Conservation (phyloP, 306 rosid genomes). For the Sphenostylis stenocarpa region DNA sequence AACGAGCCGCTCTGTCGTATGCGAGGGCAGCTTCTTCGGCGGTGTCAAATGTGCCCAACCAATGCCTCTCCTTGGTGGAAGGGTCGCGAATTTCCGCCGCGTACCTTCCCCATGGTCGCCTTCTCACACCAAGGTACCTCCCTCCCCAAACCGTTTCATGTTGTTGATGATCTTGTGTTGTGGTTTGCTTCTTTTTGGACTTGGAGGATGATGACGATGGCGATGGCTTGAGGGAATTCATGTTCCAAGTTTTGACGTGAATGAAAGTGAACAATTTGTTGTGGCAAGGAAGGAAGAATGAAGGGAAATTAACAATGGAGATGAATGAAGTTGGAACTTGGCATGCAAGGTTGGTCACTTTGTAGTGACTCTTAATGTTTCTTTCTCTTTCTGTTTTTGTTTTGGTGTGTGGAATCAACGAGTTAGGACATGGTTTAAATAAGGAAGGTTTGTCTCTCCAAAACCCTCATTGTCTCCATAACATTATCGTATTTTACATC, state of each 20-base stretch:
- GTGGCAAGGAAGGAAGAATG: no score
- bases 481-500: background rate
- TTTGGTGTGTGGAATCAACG: constrained; percentile 22
- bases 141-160: constrained; percentile 51
- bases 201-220: constrained; percentile 34
- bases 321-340: background rate
- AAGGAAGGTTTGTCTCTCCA: constrained; percentile 23
- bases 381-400: constrained; percentile 24
- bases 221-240: constrained; percentile 34
- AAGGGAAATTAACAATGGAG: background rate
- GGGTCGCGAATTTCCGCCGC: constrained; percentile 60
- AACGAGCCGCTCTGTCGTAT: constrained; percentile 54
- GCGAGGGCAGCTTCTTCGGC: constrained; percentile 64
- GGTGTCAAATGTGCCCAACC: constrained; percentile 62
- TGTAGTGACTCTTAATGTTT: constrained; percentile 25
- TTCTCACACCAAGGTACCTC: constrained; percentile 56
- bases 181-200: constrained; percentile 47
- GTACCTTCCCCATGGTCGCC: constrained; percentile 62
- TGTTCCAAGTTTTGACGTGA: background rate
- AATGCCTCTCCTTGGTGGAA: constrained; percentile 58
- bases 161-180: constrained; percentile 29
- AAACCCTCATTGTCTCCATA: constrained; percentile 8
- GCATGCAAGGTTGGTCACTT: background rate
- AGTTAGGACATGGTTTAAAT: constrained; percentile 45
- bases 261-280: background rate